These are phyloP conservation scores for Botryotinia calthae DNA, from an alignment of 2,329 filamentous ascomycete genomes.

Conservation along the genomic window DNA sequence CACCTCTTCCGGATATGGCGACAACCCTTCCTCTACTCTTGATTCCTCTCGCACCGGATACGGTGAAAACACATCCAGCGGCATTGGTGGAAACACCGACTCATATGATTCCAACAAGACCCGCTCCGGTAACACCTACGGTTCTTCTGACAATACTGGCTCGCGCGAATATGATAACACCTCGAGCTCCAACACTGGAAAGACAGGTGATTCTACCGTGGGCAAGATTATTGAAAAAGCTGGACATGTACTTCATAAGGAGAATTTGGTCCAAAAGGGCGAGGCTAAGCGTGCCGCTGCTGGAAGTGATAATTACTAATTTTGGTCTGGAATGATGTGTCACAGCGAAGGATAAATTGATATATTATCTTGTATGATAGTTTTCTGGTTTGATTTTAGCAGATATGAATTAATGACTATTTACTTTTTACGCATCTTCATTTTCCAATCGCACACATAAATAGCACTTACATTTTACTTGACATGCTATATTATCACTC, in stretches of 20 bases:
- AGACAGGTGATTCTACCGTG: constrained; percentile 39
- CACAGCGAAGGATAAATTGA: neutral
- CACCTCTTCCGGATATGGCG: constrained; percentile 7
- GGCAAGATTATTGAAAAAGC: constrained; percentile 61
- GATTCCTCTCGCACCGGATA: constrained; percentile 20
- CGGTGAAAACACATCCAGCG: constrained; percentile 5
- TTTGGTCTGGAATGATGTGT: neutral
- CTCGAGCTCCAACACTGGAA: constrained; percentile 31
- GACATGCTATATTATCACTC: neutral
- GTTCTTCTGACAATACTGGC: constrained; percentile 28
- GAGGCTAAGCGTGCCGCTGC: constrained; percentile 48
- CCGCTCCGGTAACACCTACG: constrained; percentile 24
- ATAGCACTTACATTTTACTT: neutral
- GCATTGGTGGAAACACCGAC: constrained; percentile 24
- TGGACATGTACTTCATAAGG: constrained; percentile 49
- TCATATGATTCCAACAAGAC: constrained; percentile 21
- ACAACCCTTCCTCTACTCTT: constrained; percentile 5
- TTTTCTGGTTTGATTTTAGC: neutral
- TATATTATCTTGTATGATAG: neutral
- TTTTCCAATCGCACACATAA: neutral
- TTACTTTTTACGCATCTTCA: neutral
- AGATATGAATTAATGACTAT: constrained; percentile 10
- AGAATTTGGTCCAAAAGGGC: constrained; percentile 49
- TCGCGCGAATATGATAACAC: constrained; percentile 22
- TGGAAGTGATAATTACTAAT: constrained; percentile 26